Evolutionary conservation across 805 yeast species (phyloP).

Genomic region (Yarrowia deformans): DNA sequence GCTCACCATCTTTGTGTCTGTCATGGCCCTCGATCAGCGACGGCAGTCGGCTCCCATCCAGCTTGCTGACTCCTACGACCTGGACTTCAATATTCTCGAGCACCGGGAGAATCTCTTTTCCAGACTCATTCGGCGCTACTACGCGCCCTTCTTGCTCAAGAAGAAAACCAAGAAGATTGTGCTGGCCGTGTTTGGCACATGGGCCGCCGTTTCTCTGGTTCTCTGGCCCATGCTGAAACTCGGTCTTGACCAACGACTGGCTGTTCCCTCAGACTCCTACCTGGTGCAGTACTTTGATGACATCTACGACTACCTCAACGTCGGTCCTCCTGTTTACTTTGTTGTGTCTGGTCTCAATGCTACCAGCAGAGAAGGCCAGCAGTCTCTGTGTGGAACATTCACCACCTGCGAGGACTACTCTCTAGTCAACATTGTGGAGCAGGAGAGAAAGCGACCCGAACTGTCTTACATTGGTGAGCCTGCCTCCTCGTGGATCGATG

Average conservation of each 20-base stretch:
- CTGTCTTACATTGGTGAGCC: slow-evolving; percentile 79
- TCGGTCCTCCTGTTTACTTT: slow-evolving; percentile 92
- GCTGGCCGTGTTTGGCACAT: slow-evolving; percentile 60
- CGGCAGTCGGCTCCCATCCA: slow-evolving; percentile 55
- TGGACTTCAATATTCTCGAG: slow-evolving; percentile 41
- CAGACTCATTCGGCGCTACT: slow-evolving; percentile 55
- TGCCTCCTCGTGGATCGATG: slow-evolving; percentile 91
- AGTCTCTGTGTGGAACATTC: slow-evolving; percentile 83
- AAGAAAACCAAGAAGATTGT: slow-evolving; percentile 58
- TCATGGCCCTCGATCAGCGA: slow-evolving; percentile 70
- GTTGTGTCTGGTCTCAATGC: slow-evolving; percentile 75
- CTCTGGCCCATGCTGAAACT: slow-evolving; percentile 71
- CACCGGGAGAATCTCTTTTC: slow-evolving; percentile 51
- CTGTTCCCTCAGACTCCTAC: slow-evolving; percentile 84
- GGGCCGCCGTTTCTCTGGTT: slow-evolving; percentile 74
- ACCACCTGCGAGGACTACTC: slow-evolving; percentile 83
- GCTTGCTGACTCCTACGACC: slow-evolving; percentile 29
- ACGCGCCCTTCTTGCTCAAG: slow-evolving; percentile 67
- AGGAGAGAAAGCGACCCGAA: slow-evolving; percentile 74
- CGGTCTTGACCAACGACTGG: slow-evolving; percentile 90
- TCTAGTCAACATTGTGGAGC: slow-evolving; percentile 79
- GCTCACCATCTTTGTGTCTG: slow-evolving; percentile 78
- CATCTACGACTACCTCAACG: slow-evolving; percentile 71
- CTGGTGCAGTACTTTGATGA: slow-evolving; percentile 81
- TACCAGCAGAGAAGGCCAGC: slow-evolving; percentile 68